A percentile compares a stretch with the other conserved stretches of the same genome.
Conservation (phyloP, 306 rosid species). For the Boehmeria nivea region DNA sequence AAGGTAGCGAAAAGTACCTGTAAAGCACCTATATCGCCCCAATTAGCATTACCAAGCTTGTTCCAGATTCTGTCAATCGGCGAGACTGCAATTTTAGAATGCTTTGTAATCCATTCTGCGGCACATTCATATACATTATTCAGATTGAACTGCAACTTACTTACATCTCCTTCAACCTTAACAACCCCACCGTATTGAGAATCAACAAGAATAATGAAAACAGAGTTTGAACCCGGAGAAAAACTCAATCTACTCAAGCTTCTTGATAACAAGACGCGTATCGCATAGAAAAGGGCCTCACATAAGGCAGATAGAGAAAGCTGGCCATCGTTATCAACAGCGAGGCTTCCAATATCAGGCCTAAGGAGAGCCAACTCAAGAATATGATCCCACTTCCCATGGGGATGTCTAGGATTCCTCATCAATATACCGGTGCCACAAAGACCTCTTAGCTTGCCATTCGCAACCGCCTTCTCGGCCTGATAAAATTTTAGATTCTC, state of each 20-base stretch:
- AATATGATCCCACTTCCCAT: constrained; percentile 88
- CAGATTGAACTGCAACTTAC: constrained; percentile 67
- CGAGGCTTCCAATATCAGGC: constrained; percentile 58
- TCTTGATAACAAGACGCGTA: constrained; percentile 75
- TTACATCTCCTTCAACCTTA: constrained; percentile 91
- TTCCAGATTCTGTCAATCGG: constrained; percentile 91
- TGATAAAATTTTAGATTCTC: constrained; percentile 76
- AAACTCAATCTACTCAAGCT: constrained; percentile 67
- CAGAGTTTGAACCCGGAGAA: constrained; percentile 52
- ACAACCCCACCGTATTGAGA: constrained; percentile 92
- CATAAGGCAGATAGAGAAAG: constrained; percentile 63
- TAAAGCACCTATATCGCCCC: constrained; percentile 86
- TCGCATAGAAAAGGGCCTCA: constrained; percentile 81
- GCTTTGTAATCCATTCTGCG: constrained; percentile 84
- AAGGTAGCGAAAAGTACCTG: constrained; percentile 91
- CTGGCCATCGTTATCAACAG: constrained; percentile 45
- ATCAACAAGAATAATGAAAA: constrained; percentile 76
- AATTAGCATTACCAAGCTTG: constrained; percentile 94
- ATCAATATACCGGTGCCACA: constrained; percentile 79
- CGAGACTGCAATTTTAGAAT: constrained; percentile 77
- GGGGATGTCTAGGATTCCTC: constrained; percentile 78
- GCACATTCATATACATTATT: constrained; percentile 85
- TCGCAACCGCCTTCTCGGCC: constrained; percentile 85
- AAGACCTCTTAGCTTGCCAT: constrained; percentile 78
- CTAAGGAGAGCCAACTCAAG: constrained; percentile 81